Conservation (phyloP, 2,329 filamentous ascomycete species). For the Phialophora tarda region DNA sequence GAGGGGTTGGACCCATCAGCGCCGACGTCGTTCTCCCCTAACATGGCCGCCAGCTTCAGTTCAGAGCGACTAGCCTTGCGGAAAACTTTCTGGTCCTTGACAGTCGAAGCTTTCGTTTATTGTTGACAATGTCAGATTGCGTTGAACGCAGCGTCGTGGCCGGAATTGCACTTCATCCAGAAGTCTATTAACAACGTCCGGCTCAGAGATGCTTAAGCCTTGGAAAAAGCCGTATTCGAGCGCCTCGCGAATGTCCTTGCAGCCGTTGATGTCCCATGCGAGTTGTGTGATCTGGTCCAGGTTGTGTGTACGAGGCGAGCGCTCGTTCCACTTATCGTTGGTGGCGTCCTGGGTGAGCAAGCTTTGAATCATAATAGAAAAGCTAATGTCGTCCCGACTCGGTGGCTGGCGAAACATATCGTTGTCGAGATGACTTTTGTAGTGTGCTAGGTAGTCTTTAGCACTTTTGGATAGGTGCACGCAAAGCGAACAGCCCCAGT, state of each 20-base stretch:
- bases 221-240: conserved; percentile 12
- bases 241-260: conserved; percentile 9
- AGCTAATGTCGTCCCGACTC: neutral
- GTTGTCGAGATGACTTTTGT: conserved; percentile 2
- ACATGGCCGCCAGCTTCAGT: neutral
- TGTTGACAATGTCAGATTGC: neutral
- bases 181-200: neutral
- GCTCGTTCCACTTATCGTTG: neutral
- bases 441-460: conserved; percentile 1
- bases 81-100: neutral
- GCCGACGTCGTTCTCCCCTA: neutral
- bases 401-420: neutral
- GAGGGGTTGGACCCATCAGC: neutral
- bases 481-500: conserved; percentile 12
- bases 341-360: conserved; percentile 15
- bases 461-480: neutral
- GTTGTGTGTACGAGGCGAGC: neutral
- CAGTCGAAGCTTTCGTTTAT: neutral
- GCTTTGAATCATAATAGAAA: conserved; percentile 13
- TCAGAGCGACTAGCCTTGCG: neutral
- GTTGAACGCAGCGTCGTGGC: neutral
- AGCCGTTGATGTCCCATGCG: conserved; percentile 1
- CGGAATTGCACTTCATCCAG: conserved; percentile 2
- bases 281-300: neutral
- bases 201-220: neutral